phyloP scores from a whole-genome alignment of 2,329 filamentous ascomycete species.

The Monosporascus sp. region DNA sequence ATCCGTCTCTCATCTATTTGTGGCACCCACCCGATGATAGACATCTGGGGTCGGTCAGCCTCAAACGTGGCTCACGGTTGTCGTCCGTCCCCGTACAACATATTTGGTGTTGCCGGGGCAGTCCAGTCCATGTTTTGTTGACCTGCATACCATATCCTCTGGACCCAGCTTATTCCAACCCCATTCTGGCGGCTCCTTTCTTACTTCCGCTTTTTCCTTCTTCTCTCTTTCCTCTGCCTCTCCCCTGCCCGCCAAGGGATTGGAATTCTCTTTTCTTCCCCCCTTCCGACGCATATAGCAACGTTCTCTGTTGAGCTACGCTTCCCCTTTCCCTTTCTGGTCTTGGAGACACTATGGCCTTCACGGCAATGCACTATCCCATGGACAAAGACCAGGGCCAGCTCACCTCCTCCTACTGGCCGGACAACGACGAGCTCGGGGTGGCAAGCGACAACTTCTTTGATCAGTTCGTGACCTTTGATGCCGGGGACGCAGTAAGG shows the following conservation, averaged over 20 bases:
- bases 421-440: constrained; percentile 22
- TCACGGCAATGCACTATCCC: constrained; percentile 21
- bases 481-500: constrained; percentile 17
- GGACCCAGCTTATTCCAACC: constrained; percentile 8
- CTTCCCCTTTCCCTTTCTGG: constrained; percentile 8
- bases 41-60: constrained; percentile 17
- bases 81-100: constrained; percentile 12
- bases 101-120: constrained; percentile 26
- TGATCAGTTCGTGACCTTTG: constrained; percentile 29
- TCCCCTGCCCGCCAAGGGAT: constrained; percentile 4
- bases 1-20: background rate
- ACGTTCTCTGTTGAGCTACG: constrained; percentile 4
- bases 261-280: background rate
- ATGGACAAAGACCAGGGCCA: constrained; percentile 26
- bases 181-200: constrained; percentile 11
- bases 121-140: constrained; percentile 24
- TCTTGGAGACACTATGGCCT: constrained; percentile 20
- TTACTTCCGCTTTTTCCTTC: constrained; percentile 5
- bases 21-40: background rate
- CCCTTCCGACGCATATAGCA: too few relatives aligned
- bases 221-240: background rate
- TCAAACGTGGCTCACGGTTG: constrained; percentile 19
- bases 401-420: constrained; percentile 22
- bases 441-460: constrained; percentile 25
- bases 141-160: constrained; percentile 23